These are phyloP conservation scores for Ustilago lituana DNA, from an alignment of 1,284 basidiomycete genomes.

Conservation along the genomic window DNA sequence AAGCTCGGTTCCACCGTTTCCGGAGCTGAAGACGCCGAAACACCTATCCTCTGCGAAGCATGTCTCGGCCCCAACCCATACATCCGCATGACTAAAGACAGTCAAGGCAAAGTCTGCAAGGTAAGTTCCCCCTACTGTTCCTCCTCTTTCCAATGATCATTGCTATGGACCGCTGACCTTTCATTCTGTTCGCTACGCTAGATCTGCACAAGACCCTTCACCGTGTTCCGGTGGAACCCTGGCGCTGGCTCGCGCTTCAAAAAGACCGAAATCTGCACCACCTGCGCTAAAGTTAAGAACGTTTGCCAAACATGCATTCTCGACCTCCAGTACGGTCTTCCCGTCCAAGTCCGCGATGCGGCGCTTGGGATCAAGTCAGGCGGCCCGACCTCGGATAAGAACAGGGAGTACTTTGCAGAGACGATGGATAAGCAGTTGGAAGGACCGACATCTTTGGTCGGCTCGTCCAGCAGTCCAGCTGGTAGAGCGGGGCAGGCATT, in stretches of 20 bases:
- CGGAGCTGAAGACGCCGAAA: slow-evolving; percentile 80
- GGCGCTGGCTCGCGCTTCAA: slow-evolving; percentile 91
- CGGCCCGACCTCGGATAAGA: slow-evolving; percentile 94
- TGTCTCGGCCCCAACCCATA: slow-evolving; percentile 69
- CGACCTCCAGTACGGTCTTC: slow-evolving; percentile 91
- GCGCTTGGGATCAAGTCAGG: slow-evolving; percentile 86
- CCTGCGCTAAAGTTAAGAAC: slow-evolving; percentile 98
- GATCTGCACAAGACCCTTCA: slow-evolving; percentile 88
- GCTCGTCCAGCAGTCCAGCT: slow-evolving; percentile 58
- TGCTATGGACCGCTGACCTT: too few relatives aligned
- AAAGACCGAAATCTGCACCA: slow-evolving; percentile 97
- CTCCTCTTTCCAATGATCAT: too few relatives aligned
- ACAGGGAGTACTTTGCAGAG: slow-evolving; percentile 84
- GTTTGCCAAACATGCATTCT: slow-evolving; percentile 97
- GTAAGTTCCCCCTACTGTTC: too few relatives aligned
- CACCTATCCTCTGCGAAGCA: slow-evolving; percentile 76
- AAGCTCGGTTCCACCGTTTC: slow-evolving; percentile 23
- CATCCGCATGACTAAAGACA: slow-evolving; percentile 83
- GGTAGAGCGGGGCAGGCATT: slow-evolving; percentile 81
- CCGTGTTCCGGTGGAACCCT: slow-evolving; percentile 98
- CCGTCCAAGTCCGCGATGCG: slow-evolving; percentile 96
- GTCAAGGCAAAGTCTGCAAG: slow-evolving; percentile 86
- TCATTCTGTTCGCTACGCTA: too few relatives aligned
- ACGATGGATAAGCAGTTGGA: slow-evolving; percentile 78
- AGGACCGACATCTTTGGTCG: slow-evolving; percentile 50